Evolutionary conservation across 2,329 filamentous ascomycete species (phyloP), one percentile per base, ranked within the genome.

Genomic region (Ascochyta clinopodiicola): DNA sequence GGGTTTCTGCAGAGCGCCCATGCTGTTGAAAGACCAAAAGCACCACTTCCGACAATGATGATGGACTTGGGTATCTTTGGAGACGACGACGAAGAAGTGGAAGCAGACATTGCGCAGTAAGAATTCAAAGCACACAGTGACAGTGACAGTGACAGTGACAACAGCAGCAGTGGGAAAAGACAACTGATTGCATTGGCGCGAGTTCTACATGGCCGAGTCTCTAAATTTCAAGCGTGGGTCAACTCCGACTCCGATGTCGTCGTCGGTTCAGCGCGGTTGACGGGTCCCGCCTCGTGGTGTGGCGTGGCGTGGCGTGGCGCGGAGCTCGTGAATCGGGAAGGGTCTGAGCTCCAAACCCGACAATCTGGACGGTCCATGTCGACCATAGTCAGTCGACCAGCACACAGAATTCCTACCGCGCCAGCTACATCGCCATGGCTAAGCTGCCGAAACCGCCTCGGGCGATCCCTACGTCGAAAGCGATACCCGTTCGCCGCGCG

Each of bases 1-100:
- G 85, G 78, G 32, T 88, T 85, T 61, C 83, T 82, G 56, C 88
- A 80, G 42, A 97, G 83, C 13, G 90, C 83, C 61, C 88, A 86
- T 46, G 92, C 90, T 21, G 87, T 89, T 7, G 84, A 84, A 49
- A 89, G 77, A 27, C 82, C 82, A 57, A 85, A 85, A 39, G 83
- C 81, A 43, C 82, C 82, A 25, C 81, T 79, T 52, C 80, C 80
- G 34, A 82, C 67, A 53, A 82, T 81, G 25, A 82, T 69, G 49
- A 82, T 71, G 8, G 78, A 79, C 17, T 77, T 75, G 21, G 80
- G 79, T 37, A 66, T 60, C 42, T 65, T 48, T 37, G 46, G 37
- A 15, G 51, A 44, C n/a, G 51, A 44, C 32, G 58, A 49, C 5
- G 42, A 17, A 31, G 44, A 43, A 29, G 44, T 9, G 2, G 51